These are phyloP conservation scores for Pleurostoma richardsiae DNA, from an alignment of 2,329 filamentous ascomycete species.

Conservation along the genomic window DNA sequence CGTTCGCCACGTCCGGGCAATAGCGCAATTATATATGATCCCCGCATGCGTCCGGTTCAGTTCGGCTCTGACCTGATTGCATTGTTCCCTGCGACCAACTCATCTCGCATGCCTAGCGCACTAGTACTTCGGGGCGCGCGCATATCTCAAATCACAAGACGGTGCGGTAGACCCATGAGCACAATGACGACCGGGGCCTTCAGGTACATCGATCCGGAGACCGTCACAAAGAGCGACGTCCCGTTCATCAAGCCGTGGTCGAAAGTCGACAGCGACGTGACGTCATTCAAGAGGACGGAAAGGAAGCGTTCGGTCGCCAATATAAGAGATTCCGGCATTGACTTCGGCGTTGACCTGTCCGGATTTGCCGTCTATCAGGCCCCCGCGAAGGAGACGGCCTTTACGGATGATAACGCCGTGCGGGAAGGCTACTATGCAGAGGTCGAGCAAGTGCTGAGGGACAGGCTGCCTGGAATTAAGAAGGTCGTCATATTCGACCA, in stretches of 20 bases:
- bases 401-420: constrained; percentile 50
- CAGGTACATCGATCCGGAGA: constrained; percentile 54
- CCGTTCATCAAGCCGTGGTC: constrained; percentile 50
- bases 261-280: constrained; percentile 57
- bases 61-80: too few relatives aligned
- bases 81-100: too few relatives aligned
- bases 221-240: constrained; percentile 25
- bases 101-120: too few relatives aligned
- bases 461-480: constrained; percentile 48
- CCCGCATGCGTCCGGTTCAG: too few relatives aligned
- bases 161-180: constrained; percentile 37
- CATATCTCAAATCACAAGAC: constrained; percentile 12
- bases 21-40: too few relatives aligned
- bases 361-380: constrained; percentile 52
- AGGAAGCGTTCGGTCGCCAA: constrained; percentile 45
- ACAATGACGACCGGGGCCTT: constrained; percentile 33
- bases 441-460: constrained; percentile 51
- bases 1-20: too few relatives aligned
- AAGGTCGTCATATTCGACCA: constrained; percentile 69
- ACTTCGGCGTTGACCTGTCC: constrained; percentile 51
- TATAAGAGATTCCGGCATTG: constrained; percentile 42
- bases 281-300: constrained; percentile 44
- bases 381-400: constrained; percentile 48
- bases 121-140: too few relatives aligned
- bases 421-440: constrained; percentile 56